Percentiles rank a stretch among this genome's conserved stretches.
Evolutionary conservation across 192 early-diverging fungal species (phyloP).

Genomic region (Obelidium mucronatum): DNA sequence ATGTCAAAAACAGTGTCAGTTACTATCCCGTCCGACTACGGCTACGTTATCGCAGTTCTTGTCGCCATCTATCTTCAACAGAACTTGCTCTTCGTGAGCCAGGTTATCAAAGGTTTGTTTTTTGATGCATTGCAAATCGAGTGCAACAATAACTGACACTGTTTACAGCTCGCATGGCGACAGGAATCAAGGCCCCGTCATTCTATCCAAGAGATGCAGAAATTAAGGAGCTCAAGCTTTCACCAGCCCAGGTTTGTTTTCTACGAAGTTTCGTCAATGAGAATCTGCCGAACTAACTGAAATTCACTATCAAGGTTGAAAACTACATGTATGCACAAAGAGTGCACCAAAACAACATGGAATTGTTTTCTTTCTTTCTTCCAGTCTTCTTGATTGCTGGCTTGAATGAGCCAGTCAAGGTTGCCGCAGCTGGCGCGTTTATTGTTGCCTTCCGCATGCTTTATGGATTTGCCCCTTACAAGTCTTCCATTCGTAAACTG

Average conservation of each 20-base stretch:
- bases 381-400: slow-evolving; percentile 30
- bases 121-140: not conserved
- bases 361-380: slow-evolving; percentile 29
- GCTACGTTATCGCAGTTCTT: slow-evolving; percentile 3
- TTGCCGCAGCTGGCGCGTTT: slow-evolving; percentile 13
- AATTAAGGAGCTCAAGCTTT: slow-evolving; percentile 31
- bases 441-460: slow-evolving; percentile 9
- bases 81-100: slow-evolving; percentile 26
- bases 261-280: not conserved
- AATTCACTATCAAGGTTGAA: not conserved
- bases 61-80: slow-evolving; percentile 32
- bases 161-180: not conserved
- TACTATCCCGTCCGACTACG: slow-evolving; percentile 18
- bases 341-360: slow-evolving; percentile 34
- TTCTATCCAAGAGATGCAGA: slow-evolving; percentile 32
- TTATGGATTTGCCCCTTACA: slow-evolving; percentile 7
- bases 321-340: slow-evolving; percentile 29
- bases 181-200: slow-evolving; percentile 27
- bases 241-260: not conserved
- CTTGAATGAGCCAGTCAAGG: not conserved
- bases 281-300: not conserved
- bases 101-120: not conserved
- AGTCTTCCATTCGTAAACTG: not conserved
- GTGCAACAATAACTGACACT: not conserved
- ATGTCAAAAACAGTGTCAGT: not conserved